Conservation (phyloP, 768 basidiomycete genomes). For the Pisolithus sp. region DNA sequence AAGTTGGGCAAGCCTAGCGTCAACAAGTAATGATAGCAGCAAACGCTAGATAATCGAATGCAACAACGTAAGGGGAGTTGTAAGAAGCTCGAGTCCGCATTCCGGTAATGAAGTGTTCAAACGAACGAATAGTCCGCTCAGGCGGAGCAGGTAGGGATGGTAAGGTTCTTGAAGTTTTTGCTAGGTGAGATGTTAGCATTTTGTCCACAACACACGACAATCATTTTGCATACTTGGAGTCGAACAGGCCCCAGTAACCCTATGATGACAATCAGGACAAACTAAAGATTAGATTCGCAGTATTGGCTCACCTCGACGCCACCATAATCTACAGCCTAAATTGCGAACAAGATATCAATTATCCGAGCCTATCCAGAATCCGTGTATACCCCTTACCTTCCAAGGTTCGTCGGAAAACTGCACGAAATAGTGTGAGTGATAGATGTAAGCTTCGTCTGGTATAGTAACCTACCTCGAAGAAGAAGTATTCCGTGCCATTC, state of each 20-base stretch:
- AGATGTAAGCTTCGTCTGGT: neutral
- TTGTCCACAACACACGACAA: neutral
- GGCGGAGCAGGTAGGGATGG: slow-evolving; percentile 50
- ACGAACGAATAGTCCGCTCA: slow-evolving; percentile 6
- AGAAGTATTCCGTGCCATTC: slow-evolving; percentile 84
- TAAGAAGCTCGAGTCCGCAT: neutral
- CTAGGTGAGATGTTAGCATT: slow-evolving; percentile 33
- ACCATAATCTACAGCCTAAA: slow-evolving; percentile 56
- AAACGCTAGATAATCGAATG: neutral
- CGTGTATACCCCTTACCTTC: slow-evolving; percentile 47
- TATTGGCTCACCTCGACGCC: slow-evolving; percentile 57
- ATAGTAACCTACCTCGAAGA: slow-evolving; percentile 53
- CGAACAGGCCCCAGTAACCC: slow-evolving; percentile 64
- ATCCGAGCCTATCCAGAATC: neutral
- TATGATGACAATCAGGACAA: slow-evolving; percentile 11
- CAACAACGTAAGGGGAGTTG: neutral
- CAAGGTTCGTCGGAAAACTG: slow-evolving; percentile 75
- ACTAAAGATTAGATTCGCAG: neutral
- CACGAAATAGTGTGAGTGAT: neutral
- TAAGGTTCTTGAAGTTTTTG: slow-evolving; percentile 66
- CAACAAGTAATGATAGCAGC: neutral
- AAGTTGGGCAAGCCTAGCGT: too few species aligned
- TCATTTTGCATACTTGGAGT: slow-evolving; percentile 38
- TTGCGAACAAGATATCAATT: slow-evolving; percentile 8
- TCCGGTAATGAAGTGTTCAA: neutral